Evolutionary conservation across 2,329 filamentous ascomycete genomes (phyloP).

Genomic region (Seiridium unicorne): DNA sequence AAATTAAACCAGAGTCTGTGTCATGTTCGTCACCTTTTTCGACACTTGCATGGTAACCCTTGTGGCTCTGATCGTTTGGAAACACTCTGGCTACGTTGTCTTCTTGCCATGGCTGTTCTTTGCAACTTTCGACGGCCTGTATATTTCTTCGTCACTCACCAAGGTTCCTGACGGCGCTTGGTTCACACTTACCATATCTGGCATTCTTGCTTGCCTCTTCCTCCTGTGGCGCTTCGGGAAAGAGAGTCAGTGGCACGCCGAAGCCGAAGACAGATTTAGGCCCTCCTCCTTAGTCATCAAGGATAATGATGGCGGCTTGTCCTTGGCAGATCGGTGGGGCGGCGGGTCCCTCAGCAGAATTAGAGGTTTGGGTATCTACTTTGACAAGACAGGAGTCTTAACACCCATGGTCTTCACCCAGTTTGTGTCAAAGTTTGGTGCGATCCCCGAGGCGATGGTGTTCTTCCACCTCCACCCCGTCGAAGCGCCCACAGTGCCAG

Average conservation of each 20-base stretch:
- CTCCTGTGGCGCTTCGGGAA: constrained; percentile 79
- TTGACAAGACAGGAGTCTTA: constrained; percentile 70
- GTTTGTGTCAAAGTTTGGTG: constrained; percentile 69
- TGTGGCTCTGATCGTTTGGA: constrained; percentile 72
- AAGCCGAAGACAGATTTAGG: constrained; percentile 59
- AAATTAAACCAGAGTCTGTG: constrained; percentile 52
- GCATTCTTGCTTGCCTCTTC: constrained; percentile 62
- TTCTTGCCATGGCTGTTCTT: constrained; percentile 62
- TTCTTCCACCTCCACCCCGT: constrained; percentile 73
- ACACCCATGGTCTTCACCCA: constrained; percentile 69
- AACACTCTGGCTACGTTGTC: constrained; percentile 58
- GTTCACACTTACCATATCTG: constrained; percentile 70
- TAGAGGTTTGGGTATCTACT: constrained; percentile 68
- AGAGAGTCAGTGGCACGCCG: constrained; percentile 72
- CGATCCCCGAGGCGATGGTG: constrained; percentile 65
- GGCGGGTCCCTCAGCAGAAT: constrained; percentile 43
- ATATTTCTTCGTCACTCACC: constrained; percentile 65
- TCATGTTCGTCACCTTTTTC: constrained; percentile 78
- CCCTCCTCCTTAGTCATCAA: constrained; percentile 35
- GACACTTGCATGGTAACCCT: constrained; percentile 73
- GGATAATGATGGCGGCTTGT: constrained; percentile 22
- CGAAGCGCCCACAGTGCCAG: constrained; percentile 53
- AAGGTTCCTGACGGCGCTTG: constrained; percentile 77
- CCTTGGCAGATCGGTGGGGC: constrained; percentile 37
- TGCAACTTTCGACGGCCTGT: constrained; percentile 66